Base-by-base conservation (phyloP, 2,329 filamentous ascomycete genomes). In the Botryosphaeria agaves region DNA sequence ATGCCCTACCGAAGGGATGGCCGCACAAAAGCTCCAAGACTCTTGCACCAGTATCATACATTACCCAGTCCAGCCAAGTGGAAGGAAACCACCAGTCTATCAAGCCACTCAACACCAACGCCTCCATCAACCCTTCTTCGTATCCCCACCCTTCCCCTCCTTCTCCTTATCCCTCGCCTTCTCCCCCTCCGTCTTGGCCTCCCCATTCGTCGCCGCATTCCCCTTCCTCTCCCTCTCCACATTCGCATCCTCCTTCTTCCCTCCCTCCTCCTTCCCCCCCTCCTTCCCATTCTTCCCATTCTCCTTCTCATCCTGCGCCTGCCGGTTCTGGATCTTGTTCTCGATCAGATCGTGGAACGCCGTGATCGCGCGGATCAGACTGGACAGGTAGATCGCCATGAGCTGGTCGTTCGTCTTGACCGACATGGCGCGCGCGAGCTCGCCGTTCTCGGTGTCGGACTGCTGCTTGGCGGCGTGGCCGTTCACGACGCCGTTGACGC, bases 341-440 rank as follows among this genome's bases (percentile, higher is more conserved):
- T 98, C 89, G 42, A 98, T 98, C 42, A 98, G 62, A 52, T 98
- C 89, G 55, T 98, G 89, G 76, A 95, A 98, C 5, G 89, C 89
- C 8, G 89, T 95, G 49, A 98, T 98, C 34, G 89, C 89, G 37
- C 89, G 72, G 57, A 98, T 95, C 62, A 95, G 62, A 61, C 82
- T 92, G 60, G 82, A 92, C 32, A 98, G 67, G 57, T 98, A 98
- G 53, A 98, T 95, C 31, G 85, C 75, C 81, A 98, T 94, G 40
- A 98, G 71, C 62, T 98, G 89, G 55, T 98, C 89, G 50, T 98
- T 98, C 35, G 87, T 95, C 72, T 98, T 98, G 61, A 93, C 73
- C 59, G 83, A 92, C 84, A 98, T 93, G 20, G 89, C 85, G 37
- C 89, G 72, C n/a, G 84, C 78, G 32, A 98, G 66, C 54, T 95